Evolutionary conservation across 495 filamentous ascomycete species (phyloP).

Genomic region (Aspergillus avenaceus): DNA sequence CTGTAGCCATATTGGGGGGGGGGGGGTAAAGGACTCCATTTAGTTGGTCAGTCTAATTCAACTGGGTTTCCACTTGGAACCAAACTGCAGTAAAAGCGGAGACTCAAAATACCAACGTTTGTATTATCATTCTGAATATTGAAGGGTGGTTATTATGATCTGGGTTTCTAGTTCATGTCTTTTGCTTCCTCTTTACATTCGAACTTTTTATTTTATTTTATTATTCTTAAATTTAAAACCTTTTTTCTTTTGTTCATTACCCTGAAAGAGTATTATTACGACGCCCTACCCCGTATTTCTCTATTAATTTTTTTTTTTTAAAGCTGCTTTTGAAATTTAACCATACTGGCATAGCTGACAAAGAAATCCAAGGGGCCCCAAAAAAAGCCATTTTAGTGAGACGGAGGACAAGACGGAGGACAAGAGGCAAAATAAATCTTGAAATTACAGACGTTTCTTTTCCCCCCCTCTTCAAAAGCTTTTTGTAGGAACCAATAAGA

Average conservation of each 20-base stretch:
- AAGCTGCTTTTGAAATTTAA: background rate
- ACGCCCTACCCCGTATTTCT: background rate
- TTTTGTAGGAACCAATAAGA: constrained; percentile 21
- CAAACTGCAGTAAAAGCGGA: constrained; percentile 16
- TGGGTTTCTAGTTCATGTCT: constrained; percentile 6
- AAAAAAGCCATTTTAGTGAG: background rate
- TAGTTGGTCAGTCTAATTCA: constrained; percentile 8
- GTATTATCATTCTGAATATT: constrained; percentile 18
- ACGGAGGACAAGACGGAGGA: constrained; percentile 1
- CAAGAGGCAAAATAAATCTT: constrained; percentile 10
- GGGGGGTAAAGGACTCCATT: constrained; percentile 13
- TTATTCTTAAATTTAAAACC: background rate
- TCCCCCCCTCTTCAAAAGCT: constrained; percentile 8
- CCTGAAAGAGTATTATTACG: background rate
- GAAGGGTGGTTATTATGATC: constrained; percentile 3
- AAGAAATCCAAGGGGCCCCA: background rate
- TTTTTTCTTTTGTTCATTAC: too few relatives aligned
- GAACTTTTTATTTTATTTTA: background rate
- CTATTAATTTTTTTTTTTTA: background rate
- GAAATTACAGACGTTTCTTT: constrained; percentile 10
- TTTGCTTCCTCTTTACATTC: constrained; percentile 3
- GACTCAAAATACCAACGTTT: constrained; percentile 18
- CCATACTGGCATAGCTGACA: background rate
- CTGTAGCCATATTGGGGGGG: background rate
- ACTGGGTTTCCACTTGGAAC: constrained; percentile 7